Evolutionary conservation across 2,329 filamentous ascomycete species (phyloP), one percentile per base, ranked within the genome.

Genomic region (Ustulina deusta): DNA sequence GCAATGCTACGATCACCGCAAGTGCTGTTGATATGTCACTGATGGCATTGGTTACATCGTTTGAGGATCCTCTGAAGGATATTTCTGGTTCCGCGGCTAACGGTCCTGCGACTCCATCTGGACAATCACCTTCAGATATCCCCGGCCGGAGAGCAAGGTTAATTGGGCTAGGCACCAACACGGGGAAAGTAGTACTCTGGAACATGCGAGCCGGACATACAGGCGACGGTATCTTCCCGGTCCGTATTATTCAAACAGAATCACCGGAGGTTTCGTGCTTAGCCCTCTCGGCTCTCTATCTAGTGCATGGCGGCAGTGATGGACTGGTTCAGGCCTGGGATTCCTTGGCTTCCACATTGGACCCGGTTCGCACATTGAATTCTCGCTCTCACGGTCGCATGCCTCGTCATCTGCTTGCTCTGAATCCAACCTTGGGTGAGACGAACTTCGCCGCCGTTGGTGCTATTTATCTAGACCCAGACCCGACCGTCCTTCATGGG

Each of bases 251-350:
- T 52, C 89, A 94, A 74, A 98, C 96, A 0, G 93, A 97, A 52
- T 98, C 95, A 0, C 94, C 95, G 0, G 88, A 93, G 76, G 90
- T 98, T 20, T 93, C 94, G 0, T 93, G 90, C 68, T 80, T 99
- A 17, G 96, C 91, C 6, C 79, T 97, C 54, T 93, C 94, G 1
- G 92, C 93, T 1, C 83, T 99, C 17, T 97, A 97, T 76, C 81
- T 99, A 17, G 92, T 98, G 6, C 93, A 97, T 78, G 96, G 96
- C 57, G 96, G 96, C 29, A 97, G 92, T 72, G 96, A 99, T 80
- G 95, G 96, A 0, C 87, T 98, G 2, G 95, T 97, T 4, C 96
- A 98, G 79, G 93, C 94, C 6, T 99, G 96, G 96, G 96, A 99
- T 81, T 93, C 92, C n/a, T 83, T 99, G 54, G 93, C 91, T 0